Evolutionary conservation across 805 yeast genomes (phyloP), one percentile per base, ranked within the genome.

Genomic region (Candida pseudofarinosa): DNA sequence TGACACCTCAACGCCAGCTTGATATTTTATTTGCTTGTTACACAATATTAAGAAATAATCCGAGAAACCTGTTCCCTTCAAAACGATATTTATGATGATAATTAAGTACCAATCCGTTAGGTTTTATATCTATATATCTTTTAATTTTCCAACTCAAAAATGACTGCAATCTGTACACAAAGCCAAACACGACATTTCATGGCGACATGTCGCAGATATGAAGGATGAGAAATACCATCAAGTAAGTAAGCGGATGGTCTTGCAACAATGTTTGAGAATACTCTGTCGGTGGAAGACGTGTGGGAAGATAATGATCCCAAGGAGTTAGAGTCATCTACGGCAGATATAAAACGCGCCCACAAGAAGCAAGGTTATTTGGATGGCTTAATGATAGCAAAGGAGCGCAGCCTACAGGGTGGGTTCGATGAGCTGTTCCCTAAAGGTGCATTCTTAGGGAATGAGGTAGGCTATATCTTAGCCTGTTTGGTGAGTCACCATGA

Each of bases 281-380:
- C 28, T 23, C 6, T 10, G 28, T 23, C 28, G 10, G 41, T 36
- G 4, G 63, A 56, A 28, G 67, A 63, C 42, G 46, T 65, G 4
- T 65, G 69, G 69, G 62, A 51, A 13, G 65, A 62, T 23, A 59
- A 54, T 4, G 66, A 58, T n/a, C 47, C 44, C 1, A 43, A 45
- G 19, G 39, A 46, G 10, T 37, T 38, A 4, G 47, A 40, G 2
- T 43, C 40, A 8, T 32, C 43, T 5, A 43, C 58, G n/a, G 58
- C 59, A 17, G 68, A 62, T 45, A 41, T 83, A 38, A 65, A 77
- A 51, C 63, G 90, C 23, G 73, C 71, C 7, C 97, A 90, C 56
- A 71, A 71, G 6, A 86, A 85, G 49, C 83, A 83, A 48, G 98
- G 97, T 0, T 90, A 87, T 51, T 62, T 88, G 3, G 96, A 85